Evolutionary conservation across 352 stramenopile genomes (phyloP).

Genomic region (Phytophthora pistaciae): DNA sequence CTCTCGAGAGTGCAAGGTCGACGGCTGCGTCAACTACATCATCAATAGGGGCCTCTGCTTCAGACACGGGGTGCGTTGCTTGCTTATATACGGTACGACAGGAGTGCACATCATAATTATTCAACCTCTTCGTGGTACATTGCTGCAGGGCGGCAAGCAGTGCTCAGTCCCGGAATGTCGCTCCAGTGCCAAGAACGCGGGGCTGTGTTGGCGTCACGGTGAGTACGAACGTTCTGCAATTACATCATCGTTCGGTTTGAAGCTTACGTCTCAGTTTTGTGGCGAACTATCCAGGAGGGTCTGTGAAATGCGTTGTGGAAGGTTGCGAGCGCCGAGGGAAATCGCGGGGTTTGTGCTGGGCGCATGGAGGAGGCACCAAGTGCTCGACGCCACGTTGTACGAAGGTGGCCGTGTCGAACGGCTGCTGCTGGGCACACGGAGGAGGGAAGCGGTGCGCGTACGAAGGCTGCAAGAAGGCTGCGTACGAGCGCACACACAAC

Average conservation of each 20-base stretch:
- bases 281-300: slow-evolving; percentile 27
- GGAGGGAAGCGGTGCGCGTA: slow-evolving; percentile 43
- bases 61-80: slow-evolving; percentile 42
- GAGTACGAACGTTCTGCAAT: neutral
- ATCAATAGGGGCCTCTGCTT: slow-evolving; percentile 55
- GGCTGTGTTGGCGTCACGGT: slow-evolving; percentile 20
- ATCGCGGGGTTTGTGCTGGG: slow-evolving; percentile 48
- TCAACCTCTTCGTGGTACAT: neutral
- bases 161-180: slow-evolving; percentile 39
- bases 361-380: slow-evolving; percentile 48
- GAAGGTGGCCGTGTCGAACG: slow-evolving; percentile 45
- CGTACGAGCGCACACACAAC: slow-evolving; percentile 47
- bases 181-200: slow-evolving; percentile 36
- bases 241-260: neutral
- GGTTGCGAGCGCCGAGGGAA: slow-evolving; percentile 51
- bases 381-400: slow-evolving; percentile 28
- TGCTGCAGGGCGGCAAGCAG: slow-evolving; percentile 39
- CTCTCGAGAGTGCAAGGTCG: slow-evolving; percentile 41
- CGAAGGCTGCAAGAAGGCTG: slow-evolving; percentile 33
- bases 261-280: neutral
- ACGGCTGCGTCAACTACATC: slow-evolving; percentile 52
- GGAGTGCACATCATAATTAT: neutral
- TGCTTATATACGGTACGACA: neutral
- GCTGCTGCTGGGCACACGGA: slow-evolving; percentile 46
- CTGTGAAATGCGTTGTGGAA: slow-evolving; percentile 48